These are phyloP conservation scores for Parietichytrium sp. DNA, from an alignment of 108 stramenopile genomes.

Conservation along the genomic window DNA sequence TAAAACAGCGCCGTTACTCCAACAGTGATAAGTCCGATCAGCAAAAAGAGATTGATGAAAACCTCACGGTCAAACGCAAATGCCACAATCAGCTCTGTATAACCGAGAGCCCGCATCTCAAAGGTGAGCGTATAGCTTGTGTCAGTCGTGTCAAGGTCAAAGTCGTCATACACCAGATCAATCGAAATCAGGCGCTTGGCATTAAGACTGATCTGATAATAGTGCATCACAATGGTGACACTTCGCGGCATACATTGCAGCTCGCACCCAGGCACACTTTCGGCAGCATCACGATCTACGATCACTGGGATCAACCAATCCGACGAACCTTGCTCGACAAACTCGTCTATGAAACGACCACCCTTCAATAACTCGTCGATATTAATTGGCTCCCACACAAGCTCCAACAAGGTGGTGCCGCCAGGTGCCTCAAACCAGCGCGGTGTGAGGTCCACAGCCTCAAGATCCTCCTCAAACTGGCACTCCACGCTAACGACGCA, in stretches of 20 bases:
- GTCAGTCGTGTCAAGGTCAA: conserved; percentile 64
- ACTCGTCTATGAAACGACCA: conserved; percentile 46
- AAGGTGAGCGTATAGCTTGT: conserved; percentile 63
- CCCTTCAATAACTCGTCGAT: conserved; percentile 56
- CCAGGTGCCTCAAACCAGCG: conserved; percentile 75
- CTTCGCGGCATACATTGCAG: conserved; percentile 68
- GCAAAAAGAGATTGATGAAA: conserved; percentile 71
- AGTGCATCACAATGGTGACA: conserved; percentile 67
- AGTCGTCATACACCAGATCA: conserved; percentile 62
- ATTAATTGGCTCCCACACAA: conserved; percentile 69
- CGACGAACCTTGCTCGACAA: conserved; percentile 38
- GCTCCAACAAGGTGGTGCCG: conserved; percentile 64
- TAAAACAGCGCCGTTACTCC: conserved; percentile 62
- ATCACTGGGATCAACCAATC: conserved; percentile 71
- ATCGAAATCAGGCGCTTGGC: conserved; percentile 69
- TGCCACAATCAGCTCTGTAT: conserved; percentile 73
- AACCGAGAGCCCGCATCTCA: conserved; percentile 70
- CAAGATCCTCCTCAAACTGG: conserved; percentile 65
- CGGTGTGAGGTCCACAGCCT: conserved; percentile 58
- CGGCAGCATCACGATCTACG: conserved; percentile 63
- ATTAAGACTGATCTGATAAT: conserved; percentile 66
- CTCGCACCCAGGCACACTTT: conserved; percentile 55
- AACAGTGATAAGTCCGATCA: conserved; percentile 71
- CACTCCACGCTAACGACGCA: conserved; percentile 66
- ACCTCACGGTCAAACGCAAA: conserved; percentile 71